Evolutionary conservation across 257 asterid genomes (phyloP).

Genomic region (Solanum neorickii): DNA sequence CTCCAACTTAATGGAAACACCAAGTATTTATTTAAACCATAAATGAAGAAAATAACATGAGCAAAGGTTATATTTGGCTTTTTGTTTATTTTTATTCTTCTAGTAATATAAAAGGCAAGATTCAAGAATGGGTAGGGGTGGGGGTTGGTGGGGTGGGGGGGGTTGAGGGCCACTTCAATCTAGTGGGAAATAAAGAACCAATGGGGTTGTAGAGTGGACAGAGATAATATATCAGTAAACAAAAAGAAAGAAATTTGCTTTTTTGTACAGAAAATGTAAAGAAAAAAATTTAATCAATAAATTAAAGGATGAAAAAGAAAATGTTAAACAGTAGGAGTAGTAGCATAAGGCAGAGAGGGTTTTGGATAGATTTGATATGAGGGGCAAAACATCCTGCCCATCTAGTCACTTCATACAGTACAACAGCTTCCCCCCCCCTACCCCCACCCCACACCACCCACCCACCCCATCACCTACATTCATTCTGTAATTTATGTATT

Average conservation of each 20-base stretch:
- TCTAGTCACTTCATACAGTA: slow-evolving; percentile 53
- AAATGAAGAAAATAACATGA: neutral
- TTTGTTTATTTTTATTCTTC: neutral
- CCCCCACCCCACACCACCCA: neutral
- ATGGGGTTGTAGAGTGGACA: slow-evolving; percentile 26
- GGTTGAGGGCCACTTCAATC: slow-evolving; percentile 4
- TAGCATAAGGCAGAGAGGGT: neutral
- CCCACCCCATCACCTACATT: neutral
- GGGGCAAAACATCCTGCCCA: slow-evolving; percentile 27
- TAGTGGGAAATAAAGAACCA: slow-evolving; percentile 28
- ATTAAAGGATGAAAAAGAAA: neutral
- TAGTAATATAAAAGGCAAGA: neutral
- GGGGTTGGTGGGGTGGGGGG: no score
- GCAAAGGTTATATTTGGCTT: neutral
- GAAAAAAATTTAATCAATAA: neutral
- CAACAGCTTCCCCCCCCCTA: neutral
- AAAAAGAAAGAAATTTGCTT: slow-evolving; percentile 16
- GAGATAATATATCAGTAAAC: slow-evolving; percentile 9
- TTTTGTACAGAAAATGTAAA: neutral
- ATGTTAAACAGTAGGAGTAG: neutral
- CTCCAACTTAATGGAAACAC: neutral
- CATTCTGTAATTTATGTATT: neutral
- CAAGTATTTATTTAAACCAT: neutral
- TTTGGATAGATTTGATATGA: slow-evolving; percentile 32
- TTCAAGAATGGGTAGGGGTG: neutral